Evolutionary conservation across 2,329 filamentous ascomycete species (phyloP), one percentile per base, ranked within the genome.

Genomic region (Fusarium nygamai): DNA sequence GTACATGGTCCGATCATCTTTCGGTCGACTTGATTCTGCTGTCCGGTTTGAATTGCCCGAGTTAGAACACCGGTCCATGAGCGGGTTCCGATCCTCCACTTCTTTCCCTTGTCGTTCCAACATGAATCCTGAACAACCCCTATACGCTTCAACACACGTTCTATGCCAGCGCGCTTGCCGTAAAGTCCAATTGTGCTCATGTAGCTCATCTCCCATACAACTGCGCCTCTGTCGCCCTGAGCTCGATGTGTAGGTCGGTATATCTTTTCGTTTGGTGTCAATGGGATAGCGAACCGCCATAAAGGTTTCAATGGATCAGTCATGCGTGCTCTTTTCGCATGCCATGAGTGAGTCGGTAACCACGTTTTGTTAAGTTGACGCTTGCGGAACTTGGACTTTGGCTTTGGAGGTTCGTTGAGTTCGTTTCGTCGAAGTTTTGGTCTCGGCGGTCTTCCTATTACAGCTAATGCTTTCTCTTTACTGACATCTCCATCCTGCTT

Each of bases 191-290:
- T 92, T 3, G 94, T 98, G 76, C 94, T 93, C 85, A 96, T 93
- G 81, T 98, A 99, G 81, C 95, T 98, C 86, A 91, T 94, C 83
- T 99, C 96, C 95, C 96, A 98, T 2, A 92, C 92, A 48, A 98
- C 86, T 29, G 92, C 92, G 10, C 96, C 95, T 73, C 92, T 90
- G 60, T 92, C 88, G 34, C 91, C 91, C 60, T 91, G 90, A 29
- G 94, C 92, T 73, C 95, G 91, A 84, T 98, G 95, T 0, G 94
- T 96, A 51, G 94, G 91, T 58, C 96, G 88, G 81, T 98, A 98
- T 59, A 92, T 92, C 85, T 99, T 99, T 80, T 94, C 92, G 34
- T 93, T 97, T 0, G 96, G 94, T 9, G 93, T 94, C 72, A 97
- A 82, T 0, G 95, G 94, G 31, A 98, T 85, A 2, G 94, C 91